Percentiles rank a stretch among this genome's conserved stretches.
Conservation (phyloP, 2,329 filamentous ascomycete genomes). For the Cladosporium sp. region DNA sequence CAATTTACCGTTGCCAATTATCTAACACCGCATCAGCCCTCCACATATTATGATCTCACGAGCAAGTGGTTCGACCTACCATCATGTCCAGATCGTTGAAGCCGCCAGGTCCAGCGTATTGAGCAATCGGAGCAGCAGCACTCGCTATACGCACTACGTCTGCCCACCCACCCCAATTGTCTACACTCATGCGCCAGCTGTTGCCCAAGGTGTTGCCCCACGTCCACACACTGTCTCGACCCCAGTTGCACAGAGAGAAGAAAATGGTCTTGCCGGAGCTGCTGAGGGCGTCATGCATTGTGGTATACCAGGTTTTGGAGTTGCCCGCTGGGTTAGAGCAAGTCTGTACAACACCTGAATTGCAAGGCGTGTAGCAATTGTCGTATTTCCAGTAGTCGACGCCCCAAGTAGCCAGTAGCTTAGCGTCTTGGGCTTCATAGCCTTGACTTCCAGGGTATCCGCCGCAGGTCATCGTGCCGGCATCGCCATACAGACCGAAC, state of each 20-base stretch:
- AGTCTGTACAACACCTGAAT: too few relatives aligned
- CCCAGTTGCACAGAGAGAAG: conserved; percentile 20
- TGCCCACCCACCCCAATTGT: conserved; percentile 28
- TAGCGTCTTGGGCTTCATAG: conserved; percentile 56
- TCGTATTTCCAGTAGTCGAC: conserved; percentile 56
- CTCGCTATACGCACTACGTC: conserved; percentile 39
- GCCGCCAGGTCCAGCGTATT: conserved; percentile 17
- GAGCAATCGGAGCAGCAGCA: conserved; percentile 21
- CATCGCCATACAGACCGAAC: conserved; percentile 59
- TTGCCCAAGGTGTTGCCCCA: conserved; percentile 17
- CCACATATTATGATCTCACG: conserved; percentile 36
- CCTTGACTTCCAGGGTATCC: conserved; percentile 55
- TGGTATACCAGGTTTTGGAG: conserved; percentile 46
- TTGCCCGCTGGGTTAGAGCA: conserved; percentile 36
- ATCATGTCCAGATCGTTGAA: conserved; percentile 22
- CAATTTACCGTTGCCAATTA: conserved; percentile 34
- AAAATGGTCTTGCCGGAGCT: conserved; percentile 42
- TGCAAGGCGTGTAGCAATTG: conserved; percentile 48
- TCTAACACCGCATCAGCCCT: too few relatives aligned
- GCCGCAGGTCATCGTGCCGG: conserved; percentile 41
- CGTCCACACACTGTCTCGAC: conserved; percentile 16
- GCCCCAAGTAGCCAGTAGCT: conserved; percentile 55
- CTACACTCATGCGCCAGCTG: conserved; percentile 19
- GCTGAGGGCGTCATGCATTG: conserved; percentile 45
- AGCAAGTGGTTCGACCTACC: conserved; percentile 7